Conservation (phyloP, 2,329 filamentous ascomycete genomes). For the Pseudogymnoascus sp. region DNA sequence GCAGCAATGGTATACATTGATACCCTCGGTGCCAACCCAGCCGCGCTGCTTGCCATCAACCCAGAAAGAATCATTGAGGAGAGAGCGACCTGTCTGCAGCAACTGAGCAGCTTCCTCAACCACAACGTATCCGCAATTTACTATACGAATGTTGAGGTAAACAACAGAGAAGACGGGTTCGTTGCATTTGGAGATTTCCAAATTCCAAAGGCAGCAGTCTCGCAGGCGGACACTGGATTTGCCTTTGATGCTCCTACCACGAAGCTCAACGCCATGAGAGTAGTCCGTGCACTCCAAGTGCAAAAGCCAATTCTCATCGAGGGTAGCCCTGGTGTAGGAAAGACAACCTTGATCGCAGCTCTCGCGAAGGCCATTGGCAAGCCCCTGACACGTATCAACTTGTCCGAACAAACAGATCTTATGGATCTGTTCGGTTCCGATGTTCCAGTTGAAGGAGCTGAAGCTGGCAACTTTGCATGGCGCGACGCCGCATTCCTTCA, state of each 20-base stretch:
- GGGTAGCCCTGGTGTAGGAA: slow-evolving; percentile 95
- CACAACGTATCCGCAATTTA: slow-evolving; percentile 60
- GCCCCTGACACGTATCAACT: slow-evolving; percentile 84
- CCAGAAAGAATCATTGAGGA: slow-evolving; percentile 62
- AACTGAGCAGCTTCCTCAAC: slow-evolving; percentile 59
- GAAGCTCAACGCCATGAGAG: slow-evolving; percentile 78
- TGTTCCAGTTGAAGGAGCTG: slow-evolving; percentile 86
- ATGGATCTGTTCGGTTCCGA: slow-evolving; percentile 98
- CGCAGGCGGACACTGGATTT: slow-evolving; percentile 51
- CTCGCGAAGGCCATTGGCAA: slow-evolving; percentile 72
- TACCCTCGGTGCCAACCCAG: slow-evolving; percentile 88
- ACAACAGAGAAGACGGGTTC: slow-evolving; percentile 37
- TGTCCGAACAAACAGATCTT: slow-evolving; percentile 95
- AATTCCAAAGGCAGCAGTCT: slow-evolving; percentile 44
- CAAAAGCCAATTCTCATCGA: slow-evolving; percentile 89
- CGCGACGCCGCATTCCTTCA: slow-evolving; percentile 89
- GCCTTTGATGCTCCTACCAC: slow-evolving; percentile 88
- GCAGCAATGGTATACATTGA: slow-evolving; percentile 95
- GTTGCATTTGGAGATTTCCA: slow-evolving; percentile 70
- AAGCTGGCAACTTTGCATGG: slow-evolving; percentile 88
- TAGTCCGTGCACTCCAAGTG: slow-evolving; percentile 80
- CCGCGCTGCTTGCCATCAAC: slow-evolving; percentile 70
- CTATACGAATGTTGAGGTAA: slow-evolving; percentile 50
- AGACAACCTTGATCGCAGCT: slow-evolving; percentile 86
- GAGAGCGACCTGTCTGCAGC: slow-evolving; percentile 61